Conservation (phyloP, 2,329 filamentous ascomycete species). For the Penicillium sp. region DNA sequence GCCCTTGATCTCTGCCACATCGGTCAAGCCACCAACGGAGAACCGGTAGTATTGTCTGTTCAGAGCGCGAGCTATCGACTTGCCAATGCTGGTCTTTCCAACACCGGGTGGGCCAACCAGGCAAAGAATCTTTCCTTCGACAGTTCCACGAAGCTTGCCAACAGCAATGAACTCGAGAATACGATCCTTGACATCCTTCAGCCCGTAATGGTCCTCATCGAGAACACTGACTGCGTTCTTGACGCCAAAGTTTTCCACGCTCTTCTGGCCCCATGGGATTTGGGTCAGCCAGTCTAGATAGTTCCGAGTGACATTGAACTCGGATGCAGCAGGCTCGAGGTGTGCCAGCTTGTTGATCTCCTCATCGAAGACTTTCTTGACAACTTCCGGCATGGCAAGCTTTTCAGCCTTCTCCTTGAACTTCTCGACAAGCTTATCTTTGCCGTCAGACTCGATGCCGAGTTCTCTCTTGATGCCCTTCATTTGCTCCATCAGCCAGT, state of each 20-base stretch:
- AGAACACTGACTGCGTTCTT: constrained; percentile 80
- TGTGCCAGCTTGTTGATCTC: constrained; percentile 95
- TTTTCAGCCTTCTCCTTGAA: constrained; percentile 93
- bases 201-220: constrained; percentile 90
- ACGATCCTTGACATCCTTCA: constrained; percentile 97
- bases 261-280: constrained; percentile 92
- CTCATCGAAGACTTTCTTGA: constrained; percentile 96
- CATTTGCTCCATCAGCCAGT: constrained; percentile 99
- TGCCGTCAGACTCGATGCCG: constrained; percentile 92
- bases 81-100: constrained; percentile 97
- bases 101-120: constrained; percentile 96
- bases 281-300: constrained; percentile 98
- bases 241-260: constrained; percentile 93
- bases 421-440: constrained; percentile 93
- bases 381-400: constrained; percentile 90
- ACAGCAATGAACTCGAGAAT: constrained; percentile 98
- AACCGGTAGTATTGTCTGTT: constrained; percentile 97
- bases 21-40: constrained; percentile 90
- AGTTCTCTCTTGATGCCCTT: constrained; percentile 94
- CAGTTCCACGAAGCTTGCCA: constrained; percentile 88
- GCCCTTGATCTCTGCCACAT: constrained; percentile 98
- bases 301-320: constrained; percentile 97
- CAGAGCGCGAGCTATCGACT: constrained; percentile 87
- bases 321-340: constrained; percentile 86
- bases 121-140: constrained; percentile 96